Evolutionary conservation across 768 basidiomycete genomes (phyloP).

Genomic region (Psilocybe azurescens): DNA sequence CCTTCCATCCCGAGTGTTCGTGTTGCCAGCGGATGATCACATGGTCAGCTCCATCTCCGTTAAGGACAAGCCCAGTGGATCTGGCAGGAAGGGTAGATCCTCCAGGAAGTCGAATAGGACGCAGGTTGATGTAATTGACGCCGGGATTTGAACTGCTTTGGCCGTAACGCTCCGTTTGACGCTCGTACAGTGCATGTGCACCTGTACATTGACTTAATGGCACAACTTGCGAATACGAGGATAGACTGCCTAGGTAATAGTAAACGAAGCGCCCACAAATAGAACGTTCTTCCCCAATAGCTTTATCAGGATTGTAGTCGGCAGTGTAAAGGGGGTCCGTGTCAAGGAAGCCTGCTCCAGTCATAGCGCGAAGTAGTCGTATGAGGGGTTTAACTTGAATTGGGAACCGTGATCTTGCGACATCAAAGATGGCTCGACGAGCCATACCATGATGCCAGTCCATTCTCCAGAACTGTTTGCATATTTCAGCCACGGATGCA

Average conservation of each 20-base stretch:
- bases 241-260: slow-evolving; percentile 73
- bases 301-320: slow-evolving; percentile 46
- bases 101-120: slow-evolving; percentile 76
- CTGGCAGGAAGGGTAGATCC: slow-evolving; percentile 72
- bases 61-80: slow-evolving; percentile 73
- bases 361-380: slow-evolving; percentile 77
- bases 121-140: slow-evolving; percentile 66
- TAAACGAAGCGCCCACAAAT: slow-evolving; percentile 74
- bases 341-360: slow-evolving; percentile 76
- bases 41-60: slow-evolving; percentile 70
- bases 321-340: slow-evolving; percentile 68
- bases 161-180: slow-evolving; percentile 64
- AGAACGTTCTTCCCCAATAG: slow-evolving; percentile 50
- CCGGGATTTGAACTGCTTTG: slow-evolving; percentile 51
- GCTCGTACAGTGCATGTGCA: slow-evolving; percentile 74
- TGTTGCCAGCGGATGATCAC: slow-evolving; percentile 83
- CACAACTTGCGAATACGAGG: slow-evolving; percentile 78
- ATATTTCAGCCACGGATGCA: slow-evolving; percentile 69
- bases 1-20: slow-evolving; percentile 84
- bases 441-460: slow-evolving; percentile 73
- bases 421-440: slow-evolving; percentile 83
- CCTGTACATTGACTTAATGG: slow-evolving; percentile 66
- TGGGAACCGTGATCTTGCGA: slow-evolving; percentile 84
- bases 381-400: slow-evolving; percentile 74
- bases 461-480: slow-evolving; percentile 81